Base-by-base conservation (phyloP, 805 yeast genomes). In the Tetrapisispora taiwanensis region DNA sequence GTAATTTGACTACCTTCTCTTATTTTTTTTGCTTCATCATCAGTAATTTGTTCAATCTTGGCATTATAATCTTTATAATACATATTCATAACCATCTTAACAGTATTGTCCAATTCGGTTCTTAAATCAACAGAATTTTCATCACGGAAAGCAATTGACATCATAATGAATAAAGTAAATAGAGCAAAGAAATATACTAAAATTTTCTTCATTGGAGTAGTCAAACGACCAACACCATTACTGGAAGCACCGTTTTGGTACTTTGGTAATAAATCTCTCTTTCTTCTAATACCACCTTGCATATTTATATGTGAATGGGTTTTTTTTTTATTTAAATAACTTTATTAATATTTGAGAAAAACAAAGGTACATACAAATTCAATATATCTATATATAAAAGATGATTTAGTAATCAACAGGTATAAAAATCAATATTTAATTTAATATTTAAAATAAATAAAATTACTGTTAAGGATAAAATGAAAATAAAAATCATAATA, bases 161-260 rank as follows among this genome's bases (percentile, higher is more conserved):
- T 39, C 33, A 43, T 24, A 3, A 43, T 15, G 12, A 32, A 32
- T 24, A 44, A 36, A 14, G 19, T 14, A 8, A 36, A 39, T 14
- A 42, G 26, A 22, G 36, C 36, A 30, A n/a, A 28, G 26, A 66
- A 40, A 49, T 74, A 74, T 1, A 62, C 63, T 1, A 71, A 13
- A 20, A 71, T 46, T 46, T 71, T 73, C 52, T 73, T 71, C 68
- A 69, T 68, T 22, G 75, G 74, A 3, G 78, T 72, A 1, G 78
- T 71, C 35, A 59, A 39, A 14, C 44, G 31, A 13, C 37, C 36
- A 15, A 28, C 32, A 10, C 47, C 55, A 10, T 24, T 20, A 12
- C 26, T 17, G 3, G 40, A 37, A 28, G 40, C 40, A 20, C 47
- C 46, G 43, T 53, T 54, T 38, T 45, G 41, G 36, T 60, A 60